Conservation (phyloP, 1,284 basidiomycete genomes). For the Boletus holoroseus region DNA sequence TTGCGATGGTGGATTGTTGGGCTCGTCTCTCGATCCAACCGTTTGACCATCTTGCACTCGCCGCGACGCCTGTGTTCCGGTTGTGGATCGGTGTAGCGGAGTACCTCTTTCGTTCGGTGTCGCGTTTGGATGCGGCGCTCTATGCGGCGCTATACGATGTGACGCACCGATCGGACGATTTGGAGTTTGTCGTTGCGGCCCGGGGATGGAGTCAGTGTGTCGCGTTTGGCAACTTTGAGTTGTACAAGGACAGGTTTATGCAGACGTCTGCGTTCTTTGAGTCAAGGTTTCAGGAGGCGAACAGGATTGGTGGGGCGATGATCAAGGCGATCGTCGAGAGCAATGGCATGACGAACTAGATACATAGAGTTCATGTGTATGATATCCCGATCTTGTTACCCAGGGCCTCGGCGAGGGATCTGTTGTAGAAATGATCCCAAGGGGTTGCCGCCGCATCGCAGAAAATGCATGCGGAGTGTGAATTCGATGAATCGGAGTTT, state of each 20-base stretch:
- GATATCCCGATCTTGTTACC: too few relatives aligned
- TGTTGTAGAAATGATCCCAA: too few relatives aligned
- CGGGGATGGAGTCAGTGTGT: slow-evolving; percentile 98
- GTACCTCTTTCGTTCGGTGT: slow-evolving; percentile 77
- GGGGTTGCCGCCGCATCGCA: too few relatives aligned
- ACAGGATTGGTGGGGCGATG: slow-evolving; percentile 82
- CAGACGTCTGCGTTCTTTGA: slow-evolving; percentile 84
- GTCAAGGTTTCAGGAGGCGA: slow-evolving; percentile 82
- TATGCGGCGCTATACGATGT: slow-evolving; percentile 74
- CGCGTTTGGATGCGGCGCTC: slow-evolving; percentile 65
- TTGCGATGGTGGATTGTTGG: slow-evolving; percentile 99
- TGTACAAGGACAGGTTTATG: slow-evolving; percentile 80
- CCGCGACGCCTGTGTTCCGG: slow-evolving; percentile 94
- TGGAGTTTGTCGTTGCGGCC: slow-evolving; percentile 92
- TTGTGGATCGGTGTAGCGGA: slow-evolving; percentile 98
- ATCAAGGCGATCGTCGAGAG: slow-evolving; percentile 80
- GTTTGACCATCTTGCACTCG: slow-evolving; percentile 87
- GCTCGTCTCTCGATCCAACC: slow-evolving; percentile 83
- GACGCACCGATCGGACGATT: slow-evolving; percentile 84
- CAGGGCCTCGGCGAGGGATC: too few relatives aligned
- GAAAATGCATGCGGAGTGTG: too few relatives aligned
- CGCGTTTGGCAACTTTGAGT: slow-evolving; percentile 86
- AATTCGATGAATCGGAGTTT: too few relatives aligned
- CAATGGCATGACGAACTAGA: not conserved
- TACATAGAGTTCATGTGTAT: slow-evolving; percentile 2